Evolutionary conservation across 306 rosid genomes (phyloP).

Genomic region (Astragalus glycyphyllos): DNA sequence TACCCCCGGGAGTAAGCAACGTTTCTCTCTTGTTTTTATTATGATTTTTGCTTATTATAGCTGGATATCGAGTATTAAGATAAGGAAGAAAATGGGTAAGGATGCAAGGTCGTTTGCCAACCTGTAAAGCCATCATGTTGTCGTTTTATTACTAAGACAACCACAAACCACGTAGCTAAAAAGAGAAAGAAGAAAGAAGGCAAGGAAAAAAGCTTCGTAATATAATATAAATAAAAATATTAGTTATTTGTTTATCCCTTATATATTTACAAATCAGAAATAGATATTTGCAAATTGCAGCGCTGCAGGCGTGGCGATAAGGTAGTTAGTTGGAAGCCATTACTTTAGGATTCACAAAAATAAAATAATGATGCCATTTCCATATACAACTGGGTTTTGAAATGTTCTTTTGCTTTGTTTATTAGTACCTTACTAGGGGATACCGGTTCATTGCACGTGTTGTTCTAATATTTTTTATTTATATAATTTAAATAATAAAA

Average conservation of each 20-base stretch:
- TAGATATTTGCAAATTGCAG: slow-evolving; percentile 7
- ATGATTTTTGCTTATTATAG: slow-evolving; percentile 19
- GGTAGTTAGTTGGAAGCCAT: slow-evolving; percentile 44
- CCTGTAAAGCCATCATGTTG: slow-evolving; percentile 52
- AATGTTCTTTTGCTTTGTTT: slow-evolving; percentile 3
- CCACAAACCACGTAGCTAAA: slow-evolving; percentile 16
- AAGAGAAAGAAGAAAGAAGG: not conserved
- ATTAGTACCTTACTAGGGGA: too few relatives aligned
- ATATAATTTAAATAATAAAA: too few relatives aligned
- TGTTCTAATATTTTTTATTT: too few relatives aligned
- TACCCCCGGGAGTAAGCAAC: too few relatives aligned
- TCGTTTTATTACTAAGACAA: slow-evolving; percentile 42
- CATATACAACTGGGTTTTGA: slow-evolving; percentile 36
- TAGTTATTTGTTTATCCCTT: not conserved
- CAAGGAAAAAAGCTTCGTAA: slow-evolving; percentile 6
- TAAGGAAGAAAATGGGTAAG: slow-evolving; percentile 30
- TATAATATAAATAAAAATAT: not conserved
- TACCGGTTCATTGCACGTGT: too few relatives aligned
- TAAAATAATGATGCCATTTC: not conserved
- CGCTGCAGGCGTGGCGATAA: slow-evolving; percentile 45
- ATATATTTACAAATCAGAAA: slow-evolving; percentile 18
- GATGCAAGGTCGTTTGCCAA: slow-evolving; percentile 47
- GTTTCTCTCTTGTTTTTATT: too few relatives aligned
- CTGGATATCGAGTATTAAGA: slow-evolving; percentile 37
- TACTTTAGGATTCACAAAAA: not conserved